phyloP scores from a whole-genome alignment of 345 rosid genomes.

The Corymbia maculata region DNA sequence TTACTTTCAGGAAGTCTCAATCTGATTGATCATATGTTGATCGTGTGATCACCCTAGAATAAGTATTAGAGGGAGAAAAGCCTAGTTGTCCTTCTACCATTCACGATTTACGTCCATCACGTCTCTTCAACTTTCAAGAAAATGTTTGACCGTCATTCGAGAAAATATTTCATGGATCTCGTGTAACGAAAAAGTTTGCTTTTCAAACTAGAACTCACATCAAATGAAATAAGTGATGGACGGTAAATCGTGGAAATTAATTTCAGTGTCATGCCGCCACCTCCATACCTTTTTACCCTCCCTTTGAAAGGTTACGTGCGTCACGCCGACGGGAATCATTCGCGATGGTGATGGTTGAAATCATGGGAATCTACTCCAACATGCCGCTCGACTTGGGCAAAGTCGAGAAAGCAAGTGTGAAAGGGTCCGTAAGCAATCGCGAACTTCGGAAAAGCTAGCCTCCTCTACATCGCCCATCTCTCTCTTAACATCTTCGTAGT shows the following conservation, averaged over 20 bases:
- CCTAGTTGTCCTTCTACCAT: not conserved
- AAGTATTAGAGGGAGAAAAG: not conserved
- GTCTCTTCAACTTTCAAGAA: not conserved
- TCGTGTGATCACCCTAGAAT: not conserved
- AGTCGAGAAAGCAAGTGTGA: not conserved
- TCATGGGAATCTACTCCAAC: not conserved
- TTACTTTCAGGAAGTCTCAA: not conserved
- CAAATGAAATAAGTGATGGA: too few species aligned
- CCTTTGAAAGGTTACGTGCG: not conserved
- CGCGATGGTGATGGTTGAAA: not conserved
- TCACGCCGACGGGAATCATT: not conserved
- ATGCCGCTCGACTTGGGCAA: not conserved
- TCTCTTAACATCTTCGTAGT: not conserved
- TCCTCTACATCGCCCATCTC: not conserved
- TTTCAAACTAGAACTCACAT: not conserved
- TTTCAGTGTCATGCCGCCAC: not conserved
- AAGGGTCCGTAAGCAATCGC: not conserved
- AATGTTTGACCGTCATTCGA: not conserved
- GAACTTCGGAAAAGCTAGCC: not conserved
- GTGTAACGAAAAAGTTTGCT: rapidly evolving
- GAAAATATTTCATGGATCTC: not conserved
- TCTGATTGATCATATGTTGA: not conserved
- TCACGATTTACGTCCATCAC: not conserved
- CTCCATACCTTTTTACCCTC: not conserved
- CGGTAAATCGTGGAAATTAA: not conserved